Evolutionary conservation across 352 stramenopile species (phyloP).

Genomic region (Saprolegnia diclina): DNA sequence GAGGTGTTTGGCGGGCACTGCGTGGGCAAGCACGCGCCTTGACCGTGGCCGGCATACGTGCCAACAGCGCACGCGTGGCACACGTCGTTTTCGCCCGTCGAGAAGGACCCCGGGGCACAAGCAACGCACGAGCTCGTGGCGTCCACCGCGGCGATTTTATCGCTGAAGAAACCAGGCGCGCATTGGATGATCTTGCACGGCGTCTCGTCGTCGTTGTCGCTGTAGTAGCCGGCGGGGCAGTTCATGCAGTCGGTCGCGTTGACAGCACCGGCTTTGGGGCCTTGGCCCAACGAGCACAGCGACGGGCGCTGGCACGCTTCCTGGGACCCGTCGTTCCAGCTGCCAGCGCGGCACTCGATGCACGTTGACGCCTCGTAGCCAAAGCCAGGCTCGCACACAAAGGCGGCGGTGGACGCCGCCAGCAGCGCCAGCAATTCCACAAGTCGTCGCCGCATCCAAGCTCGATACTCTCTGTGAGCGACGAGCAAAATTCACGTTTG

Average conservation of each 20-base stretch:
- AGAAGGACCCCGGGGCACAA: conserved; percentile 36
- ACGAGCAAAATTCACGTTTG: background rate
- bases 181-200: conserved; percentile 33
- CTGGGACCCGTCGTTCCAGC: conserved; percentile 12
- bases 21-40: conserved; percentile 1
- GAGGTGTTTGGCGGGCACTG: conserved; percentile 8
- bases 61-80: conserved; percentile 11
- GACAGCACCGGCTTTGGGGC: conserved; percentile 32
- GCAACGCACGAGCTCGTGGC: conserved; percentile 31
- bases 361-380: conserved; percentile 17
- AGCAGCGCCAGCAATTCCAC: background rate
- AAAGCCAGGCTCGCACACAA: conserved; percentile 10
- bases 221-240: conserved; percentile 36
- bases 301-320: conserved; percentile 29
- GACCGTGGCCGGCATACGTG: background rate
- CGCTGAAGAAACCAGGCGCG: conserved; percentile 34
- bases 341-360: conserved; percentile 16
- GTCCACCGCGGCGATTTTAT: conserved; percentile 29
- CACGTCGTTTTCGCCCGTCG: conserved; percentile 17
- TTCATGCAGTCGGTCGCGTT: conserved; percentile 34
- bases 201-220: conserved; percentile 29
- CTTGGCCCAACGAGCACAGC: conserved; percentile 32
- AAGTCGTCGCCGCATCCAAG: background rate
- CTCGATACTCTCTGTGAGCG: background rate
- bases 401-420: background rate